A percentile compares a stretch with the other conserved stretches of the same genome.
Evolutionary conservation across 1,284 basidiomycete species (phyloP).

Genomic region (Ceratobasidium sp.): DNA sequence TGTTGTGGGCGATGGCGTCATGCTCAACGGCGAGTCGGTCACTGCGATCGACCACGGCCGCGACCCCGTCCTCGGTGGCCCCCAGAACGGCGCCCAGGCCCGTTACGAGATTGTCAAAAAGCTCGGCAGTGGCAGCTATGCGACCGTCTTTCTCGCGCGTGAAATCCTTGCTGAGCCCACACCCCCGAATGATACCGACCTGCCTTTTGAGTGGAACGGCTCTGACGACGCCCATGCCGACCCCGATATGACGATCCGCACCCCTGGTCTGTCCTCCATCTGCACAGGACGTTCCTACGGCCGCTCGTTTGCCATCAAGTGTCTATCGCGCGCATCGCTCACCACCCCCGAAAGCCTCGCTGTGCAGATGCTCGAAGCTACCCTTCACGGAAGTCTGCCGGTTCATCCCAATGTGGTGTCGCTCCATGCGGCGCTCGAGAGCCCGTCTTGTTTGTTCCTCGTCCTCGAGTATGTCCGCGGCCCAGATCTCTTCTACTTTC

Average conservation of each 20-base stretch:
- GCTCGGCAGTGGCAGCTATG: conserved; percentile 90
- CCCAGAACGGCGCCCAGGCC: conserved; percentile 57
- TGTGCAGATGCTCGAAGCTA: conserved; percentile 92
- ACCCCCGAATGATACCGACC: conserved; percentile 60
- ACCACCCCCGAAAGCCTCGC: conserved; percentile 82
- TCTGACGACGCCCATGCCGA: conserved; percentile 66
- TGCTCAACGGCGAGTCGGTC: conserved; percentile 71
- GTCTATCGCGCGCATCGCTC: conserved; percentile 92
- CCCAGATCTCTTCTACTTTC: conserved; percentile 96
- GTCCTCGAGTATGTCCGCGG: conserved; percentile 95
- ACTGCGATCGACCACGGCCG: conserved; percentile 60
- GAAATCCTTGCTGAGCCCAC: conserved; percentile 75
- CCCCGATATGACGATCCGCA: conserved; percentile 53
- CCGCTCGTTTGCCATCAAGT: conserved; percentile 94
- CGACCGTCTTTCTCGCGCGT: conserved; percentile 91
- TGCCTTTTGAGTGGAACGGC: conserved; percentile 44
- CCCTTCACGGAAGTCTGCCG: conserved; percentile 93
- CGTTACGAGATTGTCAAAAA: conserved; percentile 86
- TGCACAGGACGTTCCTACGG: conserved; percentile 65
- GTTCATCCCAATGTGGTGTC: conserved; percentile 96
- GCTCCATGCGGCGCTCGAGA: conserved; percentile 89
- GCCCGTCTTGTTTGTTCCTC: conserved; percentile 80
- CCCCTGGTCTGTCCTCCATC: conserved; percentile 43
- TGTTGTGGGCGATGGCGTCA: conserved; percentile 70
- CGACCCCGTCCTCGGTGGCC: conserved; percentile 50